Evolutionary conservation across 371 early-diverging fungal genomes (phyloP).

Genomic region (Rhizomucor pusillus): DNA sequence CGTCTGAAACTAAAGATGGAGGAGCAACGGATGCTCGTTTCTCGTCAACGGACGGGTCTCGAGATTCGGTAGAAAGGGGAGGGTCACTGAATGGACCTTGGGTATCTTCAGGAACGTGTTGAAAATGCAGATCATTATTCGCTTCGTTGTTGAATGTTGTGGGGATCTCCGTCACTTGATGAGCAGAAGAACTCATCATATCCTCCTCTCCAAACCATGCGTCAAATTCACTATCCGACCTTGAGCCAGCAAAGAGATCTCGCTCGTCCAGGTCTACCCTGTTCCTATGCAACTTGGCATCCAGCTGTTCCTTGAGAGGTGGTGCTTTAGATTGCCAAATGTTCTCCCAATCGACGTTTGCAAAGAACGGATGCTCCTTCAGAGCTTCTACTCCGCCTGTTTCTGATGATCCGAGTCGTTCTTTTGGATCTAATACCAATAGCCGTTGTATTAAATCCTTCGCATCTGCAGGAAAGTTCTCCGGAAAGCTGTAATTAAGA

Average conservation of each 20-base stretch:
- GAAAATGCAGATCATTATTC: not conserved
- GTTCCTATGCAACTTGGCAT: slow-evolving; percentile 31
- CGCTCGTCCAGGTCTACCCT: not conserved
- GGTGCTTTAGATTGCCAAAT: slow-evolving; percentile 47
- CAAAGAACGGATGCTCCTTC: slow-evolving; percentile 88
- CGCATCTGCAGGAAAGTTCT: slow-evolving; percentile 63
- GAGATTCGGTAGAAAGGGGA: not conserved
- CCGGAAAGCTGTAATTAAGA: slow-evolving; percentile 81
- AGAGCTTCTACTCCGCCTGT: slow-evolving; percentile 68
- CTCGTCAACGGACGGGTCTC: not conserved
- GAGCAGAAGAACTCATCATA: not conserved
- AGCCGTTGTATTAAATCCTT: slow-evolving; percentile 73
- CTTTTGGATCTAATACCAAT: slow-evolving; percentile 72
- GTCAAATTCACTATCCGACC: slow-evolving; percentile 21
- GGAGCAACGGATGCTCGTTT: not conserved
- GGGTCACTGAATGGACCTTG: not conserved
- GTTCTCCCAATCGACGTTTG: slow-evolving; percentile 79
- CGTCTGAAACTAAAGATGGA: slow-evolving; percentile 4
- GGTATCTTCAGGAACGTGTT: not conserved
- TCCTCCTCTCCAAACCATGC: slow-evolving; percentile 25
- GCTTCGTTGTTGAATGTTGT: not conserved
- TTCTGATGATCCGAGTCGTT: slow-evolving; percentile 66
- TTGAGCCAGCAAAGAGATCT: slow-evolving; percentile 2
- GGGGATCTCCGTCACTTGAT: not conserved
- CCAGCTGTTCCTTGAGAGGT: slow-evolving; percentile 29